Evolutionary conservation across 176 grass and related monocot species (phyloP), one percentile per base, ranked within the genome.

Genomic region (Typha latifolia): DNA sequence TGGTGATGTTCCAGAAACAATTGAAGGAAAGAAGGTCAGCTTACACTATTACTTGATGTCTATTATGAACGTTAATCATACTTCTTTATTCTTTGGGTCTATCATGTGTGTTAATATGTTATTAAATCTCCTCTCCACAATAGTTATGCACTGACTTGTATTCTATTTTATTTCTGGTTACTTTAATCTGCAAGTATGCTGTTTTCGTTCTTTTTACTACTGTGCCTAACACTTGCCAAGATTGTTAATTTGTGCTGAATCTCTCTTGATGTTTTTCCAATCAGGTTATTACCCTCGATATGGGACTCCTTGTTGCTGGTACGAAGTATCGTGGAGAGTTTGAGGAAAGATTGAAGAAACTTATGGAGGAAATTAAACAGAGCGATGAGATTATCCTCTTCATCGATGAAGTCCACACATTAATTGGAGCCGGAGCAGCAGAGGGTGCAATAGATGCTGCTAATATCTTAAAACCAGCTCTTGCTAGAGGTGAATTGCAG

Each of bases 301-400:
- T 91, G 93, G 88, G 88, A 59, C 85, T 92, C 70, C 85, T 97
- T 68, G 93, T 97, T 71, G 88, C 93, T 75, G 88, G 93, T 74
- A 97, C 93, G 23, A 97, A 92, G 75, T 96, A 96, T 67, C 80
- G 93, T 73, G 93, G 93, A 75, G 93, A 97, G 47, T 97, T 97
- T 62, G 92, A 91, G 82, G 92, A 96, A 81, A 83, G 87, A 75
- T 83, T 96, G 62, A 96, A 96, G 62, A 96, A 96, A 66, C 51
- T 96, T 79, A 96, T 96, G 92, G 92, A 91, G 76, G 92, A 96
- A 84, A 89, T 96, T 62, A 96, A 91, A 69, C 92, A 96, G 74
- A 91, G 88, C 52, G 88, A 91, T 48, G 88, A 96, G 74, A 96
- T 96, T 69, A 96, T 96, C 27, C 85, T 96, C 29, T 96, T 96